phyloP scores from a whole-genome alignment of 176 grass and related monocot species.

The Areca catechu region DNA sequence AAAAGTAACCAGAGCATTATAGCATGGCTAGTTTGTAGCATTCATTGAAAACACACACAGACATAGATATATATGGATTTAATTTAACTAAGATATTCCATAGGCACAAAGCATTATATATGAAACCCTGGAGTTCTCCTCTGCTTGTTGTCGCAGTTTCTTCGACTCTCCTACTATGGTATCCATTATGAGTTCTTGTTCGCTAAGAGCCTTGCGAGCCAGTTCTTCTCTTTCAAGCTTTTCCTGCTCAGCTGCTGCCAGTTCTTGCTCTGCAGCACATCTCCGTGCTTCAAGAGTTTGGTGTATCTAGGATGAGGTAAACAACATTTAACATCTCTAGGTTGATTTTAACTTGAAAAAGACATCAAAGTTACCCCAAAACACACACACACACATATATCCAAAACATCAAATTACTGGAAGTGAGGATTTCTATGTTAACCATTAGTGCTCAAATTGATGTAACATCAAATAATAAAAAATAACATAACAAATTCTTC shows the following conservation, averaged over 20 bases:
- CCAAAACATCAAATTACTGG: background rate
- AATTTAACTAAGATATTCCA: conserved; percentile 8
- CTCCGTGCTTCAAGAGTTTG: conserved; percentile 29
- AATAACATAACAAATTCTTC: no score
- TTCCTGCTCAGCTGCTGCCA: conserved; percentile 22
- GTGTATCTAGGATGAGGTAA: conserved; percentile 26
- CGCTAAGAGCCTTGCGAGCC: conserved; percentile 12
- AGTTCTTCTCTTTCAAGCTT: conserved; percentile 28
- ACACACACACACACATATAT: no score
- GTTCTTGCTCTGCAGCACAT: conserved; percentile 30
- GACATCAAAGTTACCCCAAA: no score
- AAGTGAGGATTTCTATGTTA: no score
- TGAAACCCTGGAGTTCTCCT: conserved; percentile 52
- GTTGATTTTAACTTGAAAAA: no score
- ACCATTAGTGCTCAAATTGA: no score
- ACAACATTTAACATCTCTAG: no score
- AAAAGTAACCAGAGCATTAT: conserved; percentile 15
- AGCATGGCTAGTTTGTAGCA: conserved; percentile 1
- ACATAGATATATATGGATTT: background rate
- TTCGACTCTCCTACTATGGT: conserved; percentile 34
- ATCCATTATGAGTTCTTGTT: conserved; percentile 38
- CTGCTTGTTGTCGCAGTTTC: conserved; percentile 34
- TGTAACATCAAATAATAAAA: no score
- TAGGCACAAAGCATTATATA: background rate
- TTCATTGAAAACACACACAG: background rate